Evolutionary conservation across 768 basidiomycete species (phyloP).

Genomic region (Psilocybe sp.): DNA sequence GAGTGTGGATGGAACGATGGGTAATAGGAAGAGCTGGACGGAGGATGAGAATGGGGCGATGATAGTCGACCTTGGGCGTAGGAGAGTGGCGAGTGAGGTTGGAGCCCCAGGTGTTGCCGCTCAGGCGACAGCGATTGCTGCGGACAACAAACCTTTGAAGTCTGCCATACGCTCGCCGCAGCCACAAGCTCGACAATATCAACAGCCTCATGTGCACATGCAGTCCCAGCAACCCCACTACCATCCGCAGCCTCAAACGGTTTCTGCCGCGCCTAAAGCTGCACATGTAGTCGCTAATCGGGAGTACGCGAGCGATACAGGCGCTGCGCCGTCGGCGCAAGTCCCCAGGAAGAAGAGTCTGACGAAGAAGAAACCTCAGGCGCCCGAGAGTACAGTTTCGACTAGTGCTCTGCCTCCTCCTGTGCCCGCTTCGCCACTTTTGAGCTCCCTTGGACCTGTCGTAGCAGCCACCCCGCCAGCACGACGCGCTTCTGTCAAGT

Average conservation of each 20-base stretch:
- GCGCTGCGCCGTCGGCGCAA: constrained; percentile 1
- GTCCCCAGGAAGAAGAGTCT: constrained; percentile 17
- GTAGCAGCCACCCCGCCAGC: background rate
- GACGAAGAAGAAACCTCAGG: constrained; percentile 12
- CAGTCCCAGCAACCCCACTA: no score
- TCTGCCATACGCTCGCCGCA: background rate
- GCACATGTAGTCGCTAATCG: background rate
- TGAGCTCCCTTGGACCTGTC: background rate
- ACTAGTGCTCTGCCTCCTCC: background rate
- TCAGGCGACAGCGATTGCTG: background rate
- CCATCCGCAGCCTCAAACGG: background rate
- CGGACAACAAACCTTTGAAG: background rate
- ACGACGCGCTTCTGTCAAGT: background rate
- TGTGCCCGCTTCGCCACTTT: background rate
- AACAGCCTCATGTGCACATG: no score
- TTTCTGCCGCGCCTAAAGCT: background rate
- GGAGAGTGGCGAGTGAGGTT: constrained; percentile 17
- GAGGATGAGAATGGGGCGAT: constrained; percentile 5
- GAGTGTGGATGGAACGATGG: constrained; percentile 11
- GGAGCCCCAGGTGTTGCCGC: background rate
- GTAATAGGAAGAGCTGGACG: constrained; percentile 10
- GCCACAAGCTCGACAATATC: no score
- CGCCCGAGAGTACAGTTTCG: no score
- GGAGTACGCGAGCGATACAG: constrained; percentile 16
- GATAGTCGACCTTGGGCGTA: constrained; percentile 20